Conservation (phyloP, 331 rosid genomes). For the Malus hybrid region DNA sequence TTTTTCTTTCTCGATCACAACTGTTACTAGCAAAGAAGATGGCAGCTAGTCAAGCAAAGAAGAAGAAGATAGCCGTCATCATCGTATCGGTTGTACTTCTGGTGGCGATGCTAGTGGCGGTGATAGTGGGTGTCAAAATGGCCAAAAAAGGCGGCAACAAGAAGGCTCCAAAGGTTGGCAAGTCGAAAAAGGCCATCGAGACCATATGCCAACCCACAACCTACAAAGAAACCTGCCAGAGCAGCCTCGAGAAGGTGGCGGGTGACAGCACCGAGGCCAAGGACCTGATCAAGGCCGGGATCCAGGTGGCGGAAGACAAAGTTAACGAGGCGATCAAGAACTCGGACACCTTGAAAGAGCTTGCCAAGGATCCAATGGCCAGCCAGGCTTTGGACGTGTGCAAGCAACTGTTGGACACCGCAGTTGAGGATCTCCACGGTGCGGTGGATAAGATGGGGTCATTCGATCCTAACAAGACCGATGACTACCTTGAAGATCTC, state of each 20-base stretch:
- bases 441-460: slow-evolving; percentile 27
- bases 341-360: slow-evolving; percentile 18
- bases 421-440: slow-evolving; percentile 30
- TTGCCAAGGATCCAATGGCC: slow-evolving; percentile 43
- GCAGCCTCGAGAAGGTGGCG: slow-evolving; percentile 9
- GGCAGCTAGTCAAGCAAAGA: background rate
- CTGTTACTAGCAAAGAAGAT: background rate
- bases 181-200: slow-evolving; percentile 14
- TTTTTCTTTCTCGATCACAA: background rate
- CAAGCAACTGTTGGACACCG: slow-evolving; percentile 37
- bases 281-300: slow-evolving; percentile 34
- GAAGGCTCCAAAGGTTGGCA: background rate
- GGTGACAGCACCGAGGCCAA: slow-evolving; percentile 24
- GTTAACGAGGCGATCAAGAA: slow-evolving; percentile 13
- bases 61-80: slow-evolving; percentile 25
- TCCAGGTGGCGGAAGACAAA: slow-evolving; percentile 18
- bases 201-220: slow-evolving; percentile 44
- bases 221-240: slow-evolving; percentile 47
- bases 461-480: slow-evolving; percentile 17
- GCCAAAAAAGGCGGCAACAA: background rate
- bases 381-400: slow-evolving; percentile 50
- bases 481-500: slow-evolving; percentile 37
- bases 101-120: slow-evolving; percentile 47
- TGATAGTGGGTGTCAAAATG: slow-evolving; percentile 34
- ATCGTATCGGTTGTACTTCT: slow-evolving; percentile 23